Percentiles rank a stretch among this genome's conserved stretches.
Evolutionary conservation across 306 rosid species (phyloP).

Genomic region (Urtica urens): DNA sequence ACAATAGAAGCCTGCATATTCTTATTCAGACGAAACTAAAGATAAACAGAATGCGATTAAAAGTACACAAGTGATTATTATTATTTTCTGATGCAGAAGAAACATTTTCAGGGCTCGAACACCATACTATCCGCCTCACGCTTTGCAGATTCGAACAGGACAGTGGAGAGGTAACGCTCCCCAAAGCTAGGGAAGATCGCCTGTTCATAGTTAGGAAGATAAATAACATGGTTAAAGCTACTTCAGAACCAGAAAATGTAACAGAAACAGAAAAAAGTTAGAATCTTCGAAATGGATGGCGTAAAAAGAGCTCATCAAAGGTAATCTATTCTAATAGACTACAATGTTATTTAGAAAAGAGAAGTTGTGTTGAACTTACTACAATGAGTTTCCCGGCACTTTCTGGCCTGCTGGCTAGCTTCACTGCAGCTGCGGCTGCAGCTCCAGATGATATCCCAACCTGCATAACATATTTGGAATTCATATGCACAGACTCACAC

Average conservation of each 20-base stretch:
- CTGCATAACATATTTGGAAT: constrained; percentile 28
- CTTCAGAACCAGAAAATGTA: no score
- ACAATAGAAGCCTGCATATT: no score
- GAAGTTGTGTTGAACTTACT: constrained; percentile 38
- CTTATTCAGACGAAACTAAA: not conserved
- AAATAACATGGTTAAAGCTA: not conserved
- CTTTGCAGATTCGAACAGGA: constrained; percentile 55
- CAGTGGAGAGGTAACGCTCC: constrained; percentile 75
- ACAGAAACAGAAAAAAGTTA: no score
- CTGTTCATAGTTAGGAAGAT: constrained; percentile 23
- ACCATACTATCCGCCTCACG: constrained; percentile 54
- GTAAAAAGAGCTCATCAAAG: no score
- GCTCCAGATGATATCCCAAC: constrained; percentile 98
- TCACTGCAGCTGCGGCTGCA: constrained; percentile 79
- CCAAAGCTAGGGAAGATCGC: constrained; percentile 82
- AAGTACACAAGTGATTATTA: not conserved
- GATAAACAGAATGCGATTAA: constrained; percentile 7
- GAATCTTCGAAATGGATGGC: no score
- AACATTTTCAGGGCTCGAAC: constrained; percentile 32
- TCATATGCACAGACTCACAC: not conserved
- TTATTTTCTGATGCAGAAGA: constrained; percentile 8
- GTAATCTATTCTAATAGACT: not conserved
- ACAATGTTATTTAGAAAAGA: not conserved
- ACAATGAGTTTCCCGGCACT: constrained; percentile 89
- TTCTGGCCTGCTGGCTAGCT: constrained; percentile 72